Conservation (phyloP, 768 basidiomycete species). For the Amyloporia xantha region DNA sequence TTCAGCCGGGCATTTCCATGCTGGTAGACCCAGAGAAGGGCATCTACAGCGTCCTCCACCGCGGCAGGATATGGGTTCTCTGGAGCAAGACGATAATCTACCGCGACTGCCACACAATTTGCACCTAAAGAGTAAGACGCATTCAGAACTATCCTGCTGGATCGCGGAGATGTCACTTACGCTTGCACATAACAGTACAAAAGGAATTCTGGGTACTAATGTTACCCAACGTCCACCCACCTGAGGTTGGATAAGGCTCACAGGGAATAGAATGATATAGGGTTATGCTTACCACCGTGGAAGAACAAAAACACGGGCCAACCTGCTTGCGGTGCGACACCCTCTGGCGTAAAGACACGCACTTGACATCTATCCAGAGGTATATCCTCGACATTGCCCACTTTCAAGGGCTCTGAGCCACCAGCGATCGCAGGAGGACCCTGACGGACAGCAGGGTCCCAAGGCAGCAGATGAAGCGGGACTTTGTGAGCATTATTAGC, state of each 20-base stretch:
- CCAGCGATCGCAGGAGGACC: slow-evolving; percentile 48
- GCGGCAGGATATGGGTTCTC: slow-evolving; percentile 68
- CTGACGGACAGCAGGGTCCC: slow-evolving; percentile 53
- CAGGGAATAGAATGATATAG: neutral
- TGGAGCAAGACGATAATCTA: slow-evolving; percentile 69
- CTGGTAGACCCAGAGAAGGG: slow-evolving; percentile 52
- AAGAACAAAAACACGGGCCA: slow-evolving; percentile 74
- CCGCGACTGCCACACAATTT: slow-evolving; percentile 54
- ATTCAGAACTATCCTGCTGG: neutral
- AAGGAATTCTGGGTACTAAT: slow-evolving; percentile 57
- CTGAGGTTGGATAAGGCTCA: no score
- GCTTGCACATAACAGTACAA: slow-evolving; percentile 50
- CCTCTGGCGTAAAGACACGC: slow-evolving; percentile 59
- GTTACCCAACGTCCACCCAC: slow-evolving; percentile 73
- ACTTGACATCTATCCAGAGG: slow-evolving; percentile 45
- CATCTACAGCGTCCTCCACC: slow-evolving; percentile 60
- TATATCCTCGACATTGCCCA: slow-evolving; percentile 50
- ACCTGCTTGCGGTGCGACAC: slow-evolving; percentile 40
- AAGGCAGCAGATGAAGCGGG: slow-evolving; percentile 51
- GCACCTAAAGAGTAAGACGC: slow-evolving; percentile 35
- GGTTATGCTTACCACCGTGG: slow-evolving; percentile 50
- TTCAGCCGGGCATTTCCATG: slow-evolving; percentile 42
- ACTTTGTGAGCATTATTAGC: slow-evolving; percentile 36
- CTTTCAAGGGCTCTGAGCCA: slow-evolving; percentile 45
- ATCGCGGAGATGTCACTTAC: slow-evolving; percentile 27